These are phyloP conservation scores for Solanum acaule DNA, from an alignment of 257 asterid genomes.

Conservation along the genomic window DNA sequence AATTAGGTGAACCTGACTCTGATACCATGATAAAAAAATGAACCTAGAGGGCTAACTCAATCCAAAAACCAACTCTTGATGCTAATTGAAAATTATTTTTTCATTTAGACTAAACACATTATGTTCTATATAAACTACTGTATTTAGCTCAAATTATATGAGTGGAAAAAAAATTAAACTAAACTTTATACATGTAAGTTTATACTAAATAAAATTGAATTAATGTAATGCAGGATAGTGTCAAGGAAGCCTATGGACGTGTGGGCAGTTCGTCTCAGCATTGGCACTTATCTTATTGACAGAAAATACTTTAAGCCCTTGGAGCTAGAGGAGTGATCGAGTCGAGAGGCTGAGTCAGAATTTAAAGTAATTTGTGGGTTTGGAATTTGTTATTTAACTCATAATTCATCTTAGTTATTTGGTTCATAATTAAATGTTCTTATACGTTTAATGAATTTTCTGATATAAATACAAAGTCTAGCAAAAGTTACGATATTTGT, in stretches of 20 bases:
- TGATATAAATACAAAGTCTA: neutral
- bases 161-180: neutral
- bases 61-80: too few relatives aligned
- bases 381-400: neutral
- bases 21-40: too few relatives aligned
- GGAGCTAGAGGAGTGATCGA: slow-evolving; percentile 38
- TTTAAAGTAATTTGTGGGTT: neutral
- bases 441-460: neutral
- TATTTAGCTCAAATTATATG: neutral
- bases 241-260: slow-evolving; percentile 89
- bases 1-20: too few relatives aligned
- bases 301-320: slow-evolving; percentile 66
- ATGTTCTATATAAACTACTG: neutral
- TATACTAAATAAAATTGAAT: neutral
- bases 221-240: slow-evolving; percentile 40
- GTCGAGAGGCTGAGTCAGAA: neutral
- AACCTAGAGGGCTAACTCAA: too few relatives aligned
- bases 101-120: too few relatives aligned
- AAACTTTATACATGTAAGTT: neutral
- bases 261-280: slow-evolving; percentile 77
- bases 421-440: neutral
- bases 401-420: neutral
- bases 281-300: slow-evolving; percentile 81
- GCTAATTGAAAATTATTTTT: too few relatives aligned
- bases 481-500: neutral